A percentile compares a stretch with the other conserved stretches of the same genome.
phyloP scores from a whole-genome alignment of 768 basidiomycete genomes.

The Xerocomus spinulosus region DNA sequence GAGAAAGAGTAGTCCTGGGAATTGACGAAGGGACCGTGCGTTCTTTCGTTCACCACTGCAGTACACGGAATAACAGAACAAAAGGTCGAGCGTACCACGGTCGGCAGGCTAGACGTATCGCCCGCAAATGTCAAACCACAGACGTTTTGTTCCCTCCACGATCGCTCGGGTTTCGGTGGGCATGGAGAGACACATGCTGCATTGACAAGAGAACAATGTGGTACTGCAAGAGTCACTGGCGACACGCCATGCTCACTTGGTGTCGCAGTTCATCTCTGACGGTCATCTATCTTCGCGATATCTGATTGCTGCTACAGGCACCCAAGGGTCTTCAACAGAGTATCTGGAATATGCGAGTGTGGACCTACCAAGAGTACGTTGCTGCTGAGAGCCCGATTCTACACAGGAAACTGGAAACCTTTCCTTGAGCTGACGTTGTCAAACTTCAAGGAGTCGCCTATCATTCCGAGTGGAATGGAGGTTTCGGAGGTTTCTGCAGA shows the following conservation, averaged over 20 bases:
- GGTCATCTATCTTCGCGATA: constrained; percentile 8
- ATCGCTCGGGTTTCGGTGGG: constrained; percentile 10
- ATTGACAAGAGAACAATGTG: not conserved
- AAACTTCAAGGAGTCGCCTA: not conserved
- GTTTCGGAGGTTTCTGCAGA: not conserved
- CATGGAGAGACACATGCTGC: constrained; percentile 16
- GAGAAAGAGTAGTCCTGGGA: too few species aligned
- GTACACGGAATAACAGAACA: too few species aligned
- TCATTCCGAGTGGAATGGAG: not conserved
- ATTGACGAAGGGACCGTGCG: too few species aligned
- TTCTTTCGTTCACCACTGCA: too few species aligned
- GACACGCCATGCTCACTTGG: constrained; percentile 15
- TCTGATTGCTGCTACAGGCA: not conserved
- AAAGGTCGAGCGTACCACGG: not conserved
- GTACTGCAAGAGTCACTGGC: constrained; percentile 13
- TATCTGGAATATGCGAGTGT: constrained; percentile 8
- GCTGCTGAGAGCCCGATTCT: constrained; percentile 12
- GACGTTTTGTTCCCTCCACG: constrained; percentile 1
- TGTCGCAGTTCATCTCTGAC: constrained; percentile 6
- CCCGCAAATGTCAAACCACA: constrained; percentile 4
- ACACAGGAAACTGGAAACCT: constrained; percentile 10
- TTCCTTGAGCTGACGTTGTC: not conserved
- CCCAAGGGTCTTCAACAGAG: not conserved
- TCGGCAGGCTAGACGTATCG: constrained; percentile 4
- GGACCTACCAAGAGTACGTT: constrained; percentile 5